A percentile compares a stretch with the other conserved stretches of the same genome.
Conservation (phyloP, 345 rosid species). For the Populus nigra region DNA sequence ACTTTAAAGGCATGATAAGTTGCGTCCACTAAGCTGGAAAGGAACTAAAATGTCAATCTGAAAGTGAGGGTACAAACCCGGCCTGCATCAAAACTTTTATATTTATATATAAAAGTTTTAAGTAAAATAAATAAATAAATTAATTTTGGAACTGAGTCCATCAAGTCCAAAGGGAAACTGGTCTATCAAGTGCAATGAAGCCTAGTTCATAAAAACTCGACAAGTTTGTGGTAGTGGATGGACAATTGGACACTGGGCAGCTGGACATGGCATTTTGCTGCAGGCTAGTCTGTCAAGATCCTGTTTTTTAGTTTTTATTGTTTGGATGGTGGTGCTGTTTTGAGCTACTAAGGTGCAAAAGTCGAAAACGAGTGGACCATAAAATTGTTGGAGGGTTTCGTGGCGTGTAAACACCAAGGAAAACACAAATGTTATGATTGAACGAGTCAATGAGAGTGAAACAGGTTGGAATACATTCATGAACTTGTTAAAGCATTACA, state of each 20-base stretch:
- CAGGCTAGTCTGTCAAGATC: background rate
- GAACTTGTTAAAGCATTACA: constrained; percentile 10
- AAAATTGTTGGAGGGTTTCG: background rate
- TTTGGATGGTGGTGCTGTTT: background rate
- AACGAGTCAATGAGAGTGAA: background rate
- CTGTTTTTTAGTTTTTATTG: background rate
- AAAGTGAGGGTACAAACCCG: background rate
- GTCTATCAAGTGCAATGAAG: background rate
- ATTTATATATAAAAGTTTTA: too few species aligned
- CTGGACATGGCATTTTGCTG: background rate
- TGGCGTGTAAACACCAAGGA: background rate
- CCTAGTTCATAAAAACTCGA: background rate
- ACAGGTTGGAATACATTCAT: background rate
- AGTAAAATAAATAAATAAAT: too few species aligned
- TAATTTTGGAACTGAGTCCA: too few species aligned
- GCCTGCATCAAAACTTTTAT: background rate
- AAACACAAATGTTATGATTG: background rate
- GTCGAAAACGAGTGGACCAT: constrained; percentile 21
- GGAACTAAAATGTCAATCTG: background rate
- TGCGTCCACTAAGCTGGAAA: background rate
- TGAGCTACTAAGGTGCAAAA: background rate
- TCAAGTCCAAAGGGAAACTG: background rate
- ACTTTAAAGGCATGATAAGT: background rate
- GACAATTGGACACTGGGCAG: background rate
- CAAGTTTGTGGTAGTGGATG: background rate